A percentile compares a stretch with the other conserved stretches of the same genome.
Evolutionary conservation across 1,284 basidiomycete genomes (phyloP).

Genomic region (Cerioporus squamosus): DNA sequence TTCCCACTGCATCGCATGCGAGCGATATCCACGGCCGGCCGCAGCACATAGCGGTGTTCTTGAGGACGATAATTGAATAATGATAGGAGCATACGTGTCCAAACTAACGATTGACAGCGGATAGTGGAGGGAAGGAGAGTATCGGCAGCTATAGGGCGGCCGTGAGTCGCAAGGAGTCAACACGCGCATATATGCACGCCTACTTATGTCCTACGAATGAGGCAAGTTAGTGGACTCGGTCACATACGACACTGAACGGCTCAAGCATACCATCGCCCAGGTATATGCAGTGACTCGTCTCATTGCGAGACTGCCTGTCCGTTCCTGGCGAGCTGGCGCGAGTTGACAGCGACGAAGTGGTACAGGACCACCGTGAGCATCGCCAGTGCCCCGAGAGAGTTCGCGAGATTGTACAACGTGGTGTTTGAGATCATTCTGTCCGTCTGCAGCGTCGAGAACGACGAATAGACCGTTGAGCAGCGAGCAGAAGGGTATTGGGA

Average conservation of each 20-base stretch:
- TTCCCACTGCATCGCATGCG: too few relatives aligned
- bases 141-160: background rate
- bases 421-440: slow-evolving; percentile 72
- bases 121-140: background rate
- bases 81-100: slow-evolving; percentile 6
- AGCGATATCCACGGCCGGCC: too few relatives aligned
- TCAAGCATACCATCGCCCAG: background rate
- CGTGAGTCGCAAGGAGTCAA: background rate
- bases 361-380: slow-evolving; percentile 85
- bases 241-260: background rate
- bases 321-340: slow-evolving; percentile 46
- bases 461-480: background rate
- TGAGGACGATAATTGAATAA: background rate
- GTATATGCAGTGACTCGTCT: background rate
- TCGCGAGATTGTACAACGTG: slow-evolving; percentile 83
- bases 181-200: background rate
- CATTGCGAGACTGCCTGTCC: slow-evolving; percentile 10
- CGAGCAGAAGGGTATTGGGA: background rate
- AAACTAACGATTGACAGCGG: background rate
- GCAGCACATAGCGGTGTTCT: too few relatives aligned
- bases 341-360: slow-evolving; percentile 88
- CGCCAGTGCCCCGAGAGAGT: slow-evolving; percentile 80
- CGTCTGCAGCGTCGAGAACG: background rate
- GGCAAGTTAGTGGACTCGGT: background rate
- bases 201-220: background rate